Conservation (phyloP, 129 eudicot species). For the sunflower (Helianthus annuus) region HanXRQr2.0-SUNRISE NC_035448.2:188062089-188062588, state of each 20-base stretch:
- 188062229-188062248: slow-evolving; percentile 58
- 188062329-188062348: slow-evolving; percentile 65
- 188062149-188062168: slow-evolving; percentile 54
- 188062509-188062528: slow-evolving; percentile 73
- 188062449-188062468: slow-evolving; percentile 62
- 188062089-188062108: slow-evolving; percentile 65
- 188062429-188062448: slow-evolving; percentile 54
- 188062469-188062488: slow-evolving; percentile 74
- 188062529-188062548: slow-evolving; percentile 78
- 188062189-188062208: slow-evolving; percentile 50
- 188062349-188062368: slow-evolving; percentile 64
- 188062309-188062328: slow-evolving; percentile 22
- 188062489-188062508: slow-evolving; percentile 74
- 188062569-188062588: slow-evolving; percentile 80
- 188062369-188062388: slow-evolving; percentile 64
- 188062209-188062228: slow-evolving; percentile 50
- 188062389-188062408: slow-evolving; percentile 68
- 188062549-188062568: slow-evolving; percentile 55
- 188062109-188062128: slow-evolving; percentile 62
- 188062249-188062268: slow-evolving; percentile 33
- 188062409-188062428: slow-evolving; percentile 65
- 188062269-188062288: not conserved
- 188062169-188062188: slow-evolving; percentile 73
- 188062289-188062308: slow-evolving; percentile 33
- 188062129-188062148: slow-evolving; percentile 49